phyloP scores from a whole-genome alignment of 1,284 basidiomycete genomes.

The Rhodotorula sp. region DNA sequence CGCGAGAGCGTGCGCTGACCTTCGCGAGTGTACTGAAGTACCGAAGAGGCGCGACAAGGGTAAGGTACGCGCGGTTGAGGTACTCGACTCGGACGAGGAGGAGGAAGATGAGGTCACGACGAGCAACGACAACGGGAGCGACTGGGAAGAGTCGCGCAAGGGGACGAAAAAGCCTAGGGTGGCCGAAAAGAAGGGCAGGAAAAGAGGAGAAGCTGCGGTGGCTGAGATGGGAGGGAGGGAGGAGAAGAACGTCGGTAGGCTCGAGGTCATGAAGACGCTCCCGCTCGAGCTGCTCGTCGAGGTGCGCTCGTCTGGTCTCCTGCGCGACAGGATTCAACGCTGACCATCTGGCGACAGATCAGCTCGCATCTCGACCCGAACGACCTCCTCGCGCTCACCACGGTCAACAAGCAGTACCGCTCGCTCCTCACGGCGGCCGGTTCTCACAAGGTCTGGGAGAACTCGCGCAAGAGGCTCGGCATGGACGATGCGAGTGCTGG shows the following conservation, averaged over 20 bases:
- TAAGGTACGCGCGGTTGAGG: not conserved
- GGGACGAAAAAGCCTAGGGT: not conserved
- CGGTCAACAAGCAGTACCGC: slow-evolving; percentile 8
- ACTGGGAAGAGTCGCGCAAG: not conserved
- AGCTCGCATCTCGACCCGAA: slow-evolving; percentile 11
- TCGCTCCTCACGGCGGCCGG: not conserved
- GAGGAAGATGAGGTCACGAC: not conserved
- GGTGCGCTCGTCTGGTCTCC: not conserved
- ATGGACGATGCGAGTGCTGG: not conserved
- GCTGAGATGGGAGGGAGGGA: not conserved
- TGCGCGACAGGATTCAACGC: too few species aligned
- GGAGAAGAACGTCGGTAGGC: not conserved
- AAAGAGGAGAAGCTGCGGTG: too few species aligned
- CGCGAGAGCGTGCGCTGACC: not conserved
- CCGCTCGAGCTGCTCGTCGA: slow-evolving; percentile 29
- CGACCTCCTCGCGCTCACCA: slow-evolving; percentile 16
- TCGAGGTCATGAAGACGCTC: slow-evolving; percentile 6
- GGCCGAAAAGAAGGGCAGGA: not conserved
- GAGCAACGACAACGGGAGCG: too few species aligned
- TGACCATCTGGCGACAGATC: not conserved
- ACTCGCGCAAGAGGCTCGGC: not conserved
- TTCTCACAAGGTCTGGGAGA: not conserved
- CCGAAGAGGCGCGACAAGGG: not conserved
- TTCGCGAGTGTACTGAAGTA: not conserved
- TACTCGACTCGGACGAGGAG: not conserved